A percentile compares a stretch with the other conserved stretches of the same genome.
Evolutionary conservation across 106 monocot species (phyloP).

Genomic region (Agapanthus africanus): DNA sequence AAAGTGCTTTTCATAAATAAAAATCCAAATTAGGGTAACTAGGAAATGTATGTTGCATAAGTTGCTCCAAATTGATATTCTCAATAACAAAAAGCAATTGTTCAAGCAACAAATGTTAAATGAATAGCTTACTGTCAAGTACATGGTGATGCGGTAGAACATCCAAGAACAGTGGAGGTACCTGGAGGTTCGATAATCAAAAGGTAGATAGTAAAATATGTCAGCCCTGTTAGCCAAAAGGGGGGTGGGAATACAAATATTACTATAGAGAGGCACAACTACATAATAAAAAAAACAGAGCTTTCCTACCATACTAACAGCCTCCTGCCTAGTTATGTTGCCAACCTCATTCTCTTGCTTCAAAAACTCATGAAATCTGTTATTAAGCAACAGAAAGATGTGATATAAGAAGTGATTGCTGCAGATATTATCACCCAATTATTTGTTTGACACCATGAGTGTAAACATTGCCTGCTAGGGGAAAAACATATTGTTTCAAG

Average conservation of each 20-base stretch:
- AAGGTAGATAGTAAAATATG: neutral
- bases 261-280: neutral
- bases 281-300: conserved; percentile 1
- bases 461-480: neutral
- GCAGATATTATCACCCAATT: neutral
- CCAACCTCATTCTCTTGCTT: conserved; percentile 98
- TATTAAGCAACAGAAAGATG: conserved; percentile 1
- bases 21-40: neutral
- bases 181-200: conserved; percentile 38
- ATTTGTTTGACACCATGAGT: neutral
- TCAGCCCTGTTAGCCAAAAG: neutral
- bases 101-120: neutral
- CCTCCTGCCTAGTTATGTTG: conserved; percentile 99
- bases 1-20: neutral
- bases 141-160: conserved; percentile 81
- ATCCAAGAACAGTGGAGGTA: conserved; percentile 94
- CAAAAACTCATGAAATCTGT: conserved; percentile 95
- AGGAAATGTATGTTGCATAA: neutral
- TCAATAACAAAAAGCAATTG: neutral
- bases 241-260: too few relatives aligned
- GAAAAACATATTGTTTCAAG: neutral
- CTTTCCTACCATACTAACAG: conserved; percentile 89
- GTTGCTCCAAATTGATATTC: neutral
- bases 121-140: conserved; percentile 82
- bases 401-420: neutral